Evolutionary conservation across 2,329 filamentous ascomycete genomes (phyloP), one percentile per base, ranked within the genome.

Genomic region (Venturia effusa): DNA sequence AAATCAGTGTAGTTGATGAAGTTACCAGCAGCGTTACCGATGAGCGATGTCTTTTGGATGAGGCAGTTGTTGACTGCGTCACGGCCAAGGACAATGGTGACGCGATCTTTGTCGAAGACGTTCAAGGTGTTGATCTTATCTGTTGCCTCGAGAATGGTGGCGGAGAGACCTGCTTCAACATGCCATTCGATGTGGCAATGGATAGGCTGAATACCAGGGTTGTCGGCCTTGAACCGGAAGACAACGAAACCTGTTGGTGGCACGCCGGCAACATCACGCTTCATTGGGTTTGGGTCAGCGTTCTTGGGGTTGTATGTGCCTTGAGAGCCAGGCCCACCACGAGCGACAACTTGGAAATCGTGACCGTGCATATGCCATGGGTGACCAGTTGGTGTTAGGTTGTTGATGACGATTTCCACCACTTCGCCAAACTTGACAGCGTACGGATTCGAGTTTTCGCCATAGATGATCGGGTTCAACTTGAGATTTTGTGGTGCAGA

Each of bases 351-450:
- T 73, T 90, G 88, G 76, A 92, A 91, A 67, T 83, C 78, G 72
- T 91, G 88, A 0, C 89, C 89, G 76, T 94, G 92, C 0, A 95
- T 74, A 73, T 89, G 86, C 77, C 88, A 87, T 0, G 86, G 90
- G 69, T 92, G 88, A 8, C 84, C 85, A 48, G 89, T 79, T 78
- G 65, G 80, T 68, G 92, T 89, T 54, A 84, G 79, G 70, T 92
- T 93, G 78, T 91, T 90, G 24, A 93, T 77, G 24, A 91, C 75
- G 61, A 93, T 81, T 71, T 92, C 85, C 32, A 92, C 83, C 22
- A 89, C 79, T 34, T 84, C 75, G 64, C 82, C 83, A 66, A 87
- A 82, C 34, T 85, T 78, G 5, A 78, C 78, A 11, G 79, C 73
- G 68, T 90, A 82, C 1, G 80, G 75, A 48, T 79, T 78, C 3